Base-by-base conservation (phyloP, 352 stramenopile species). In the Phytopythium cucurbitacearum region DNA sequence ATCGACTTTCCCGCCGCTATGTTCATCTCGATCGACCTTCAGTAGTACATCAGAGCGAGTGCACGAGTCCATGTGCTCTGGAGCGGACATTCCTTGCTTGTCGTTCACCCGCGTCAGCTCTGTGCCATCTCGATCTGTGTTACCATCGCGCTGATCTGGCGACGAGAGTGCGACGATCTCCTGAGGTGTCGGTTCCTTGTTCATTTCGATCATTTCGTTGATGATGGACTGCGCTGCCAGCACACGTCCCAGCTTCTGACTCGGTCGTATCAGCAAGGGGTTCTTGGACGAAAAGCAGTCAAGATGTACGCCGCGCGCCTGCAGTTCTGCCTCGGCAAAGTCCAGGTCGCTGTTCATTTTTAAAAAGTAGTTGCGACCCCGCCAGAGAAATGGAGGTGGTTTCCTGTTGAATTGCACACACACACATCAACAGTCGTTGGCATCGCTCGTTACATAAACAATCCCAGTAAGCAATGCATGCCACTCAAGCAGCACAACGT, bases 191-290 rank as follows among this genome's bases (percentile, higher is more conserved):
- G 60, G 53, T 16, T 74, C 60, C 36, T 72, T 73, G 7, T 57
- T 58, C 46, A 79, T 69, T 28, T 73, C 71, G 0, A 87, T 61
- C 81, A 91, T 89, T 59, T 92, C 76, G 21, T 59, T 62, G 38
- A 90, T 84, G 47, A 91, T 88, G 12, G 81, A 76, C 56, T 87
- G 75, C 12, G 81, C 81, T 40, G 81, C 79, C 7, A 89, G 40
- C 0, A 87, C 75, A n/a, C 81, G 75, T 32, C 78, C 79, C 2
- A 92, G 57, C 40, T 82, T 83, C 47, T 92, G 79, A n/a, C 80
- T 74, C 3, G 78, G 61, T 40, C 69, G 74, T n/a, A 92, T 69
- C n/a, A 87, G 65, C 13, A 92, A 44, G 2, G 80, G 75, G 41
- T 92, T 92, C 13, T 59, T 52, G 12, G 52, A 51, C 7, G 56